phyloP scores from a whole-genome alignment of 371 early-diverging fungal genomes.

The Rhizopus arrhizus region DNA sequence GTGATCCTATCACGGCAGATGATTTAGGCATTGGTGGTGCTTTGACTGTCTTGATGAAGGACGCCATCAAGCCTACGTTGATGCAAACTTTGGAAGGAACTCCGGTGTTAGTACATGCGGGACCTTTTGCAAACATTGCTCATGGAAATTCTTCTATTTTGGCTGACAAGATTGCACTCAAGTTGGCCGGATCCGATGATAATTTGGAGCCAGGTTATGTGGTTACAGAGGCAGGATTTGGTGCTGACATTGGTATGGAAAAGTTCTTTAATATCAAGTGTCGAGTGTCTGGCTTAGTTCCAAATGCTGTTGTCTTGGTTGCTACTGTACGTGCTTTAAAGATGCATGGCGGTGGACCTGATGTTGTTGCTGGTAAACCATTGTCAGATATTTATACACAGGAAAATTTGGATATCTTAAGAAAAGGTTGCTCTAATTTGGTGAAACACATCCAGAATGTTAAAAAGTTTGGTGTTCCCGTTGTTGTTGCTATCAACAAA shows the following conservation, averaged over 20 bases:
- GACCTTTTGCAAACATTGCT: slow-evolving; percentile 99
- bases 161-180: slow-evolving; percentile 93
- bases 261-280: slow-evolving; percentile 99
- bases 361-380: slow-evolving; percentile 92
- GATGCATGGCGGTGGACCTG: slow-evolving; percentile 97
- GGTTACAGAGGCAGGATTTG: slow-evolving; percentile 97
- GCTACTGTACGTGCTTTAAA: slow-evolving; percentile 95
- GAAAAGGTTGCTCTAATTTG: slow-evolving; percentile 85
- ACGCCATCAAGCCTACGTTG: slow-evolving; percentile 95
- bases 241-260: slow-evolving; percentile 98
- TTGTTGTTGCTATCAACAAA: slow-evolving; percentile 92
- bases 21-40: slow-evolving; percentile 96
- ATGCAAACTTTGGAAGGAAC: slow-evolving; percentile 98
- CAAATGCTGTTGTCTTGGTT: slow-evolving; percentile 91
- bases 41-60: slow-evolving; percentile 94
- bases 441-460: slow-evolving; percentile 90
- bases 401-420: slow-evolving; percentile 84
- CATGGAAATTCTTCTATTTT: slow-evolving; percentile 94
- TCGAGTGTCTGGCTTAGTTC: slow-evolving; percentile 85
- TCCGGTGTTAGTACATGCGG: slow-evolving; percentile 97
- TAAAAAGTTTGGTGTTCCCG: slow-evolving; percentile 85
- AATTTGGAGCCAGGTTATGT: slow-evolving; percentile 83
- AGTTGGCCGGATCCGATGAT: slow-evolving; percentile 76
- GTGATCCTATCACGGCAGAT: slow-evolving; percentile 90
- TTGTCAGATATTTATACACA: slow-evolving; percentile 83